Base-by-base conservation (phyloP, 1,139 yeast species). In the Scheffersomyces lignicola region DNA sequence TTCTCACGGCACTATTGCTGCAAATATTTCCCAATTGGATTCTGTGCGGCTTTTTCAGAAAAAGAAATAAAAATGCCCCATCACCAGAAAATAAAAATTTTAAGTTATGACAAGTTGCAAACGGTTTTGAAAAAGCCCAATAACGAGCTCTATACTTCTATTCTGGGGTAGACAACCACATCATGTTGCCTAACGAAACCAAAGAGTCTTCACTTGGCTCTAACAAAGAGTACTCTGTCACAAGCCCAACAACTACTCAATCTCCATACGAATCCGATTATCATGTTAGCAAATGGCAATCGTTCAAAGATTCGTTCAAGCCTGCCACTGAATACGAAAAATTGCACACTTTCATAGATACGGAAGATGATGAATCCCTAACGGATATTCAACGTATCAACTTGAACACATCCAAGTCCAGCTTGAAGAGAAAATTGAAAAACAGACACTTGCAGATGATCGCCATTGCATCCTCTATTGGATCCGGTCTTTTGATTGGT, bases 391-490 rank as follows among this genome's bases (percentile, higher is more conserved):
- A 66, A 42, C 56, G 49, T 32, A 68, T 68, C 31, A 65, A 65
- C 35, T 37, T 58, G 13, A 60, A 54, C 21, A 56, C 73, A 1
- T 64, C 73, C 12, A 60, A 62, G 39, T 62, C 73, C 14, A 65
- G 62, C 26, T 56, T 69, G 28, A 51, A 65, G n/a, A 48, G 71
- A 40, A 57, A 54, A 24, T 54, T 65, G 38, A 62, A 61, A 39
- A 48, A 60, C 21, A 48, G 69, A 41, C 68, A 60, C 34, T 48
- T 63, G 32, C 76, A 80, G 47, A 75, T 83, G 82, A 83, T 87
- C 45, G 88, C 95, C 28, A 71, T 87, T 36, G 95, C 94, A 13
- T 85, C 94, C 14, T 83, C 90, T 43, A 83, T 87, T 39, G 95
- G 95, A 5, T 60, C 69, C 3, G 73, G 73, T 13, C 58, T 68